Conservation (phyloP, 2,329 filamentous ascomycete genomes). For the Aspergillus sojae region DNA sequence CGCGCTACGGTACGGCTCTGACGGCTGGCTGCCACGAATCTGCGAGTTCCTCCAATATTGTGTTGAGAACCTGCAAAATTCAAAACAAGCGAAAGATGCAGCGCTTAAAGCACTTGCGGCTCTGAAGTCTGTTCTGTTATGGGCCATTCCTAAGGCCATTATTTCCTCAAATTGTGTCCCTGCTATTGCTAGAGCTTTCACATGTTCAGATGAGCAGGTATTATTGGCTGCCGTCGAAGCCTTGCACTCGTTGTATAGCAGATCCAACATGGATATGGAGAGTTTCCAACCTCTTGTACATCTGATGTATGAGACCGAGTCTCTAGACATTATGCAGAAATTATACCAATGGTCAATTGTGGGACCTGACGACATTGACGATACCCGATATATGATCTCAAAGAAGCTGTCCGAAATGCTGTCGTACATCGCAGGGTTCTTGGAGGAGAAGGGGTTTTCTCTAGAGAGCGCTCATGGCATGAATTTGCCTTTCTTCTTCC, state of each 20-base stretch:
- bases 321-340: conserved; percentile 70
- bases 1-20: conserved; percentile 73
- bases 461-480: conserved; percentile 60
- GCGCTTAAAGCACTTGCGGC: conserved; percentile 77
- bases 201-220: conserved; percentile 69
- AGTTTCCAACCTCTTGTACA: conserved; percentile 78
- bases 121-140: conserved; percentile 77
- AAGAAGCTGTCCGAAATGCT: conserved; percentile 96
- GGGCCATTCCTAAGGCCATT: conserved; percentile 84
- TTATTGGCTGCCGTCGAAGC: conserved; percentile 81
- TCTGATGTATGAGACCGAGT: conserved; percentile 74
- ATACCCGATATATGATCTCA: conserved; percentile 86
- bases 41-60: conserved; percentile 74
- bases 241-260: conserved; percentile 78
- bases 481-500: conserved; percentile 74
- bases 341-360: conserved; percentile 80
- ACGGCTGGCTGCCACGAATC: conserved; percentile 85
- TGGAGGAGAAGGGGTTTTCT: conserved; percentile 73
- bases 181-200: conserved; percentile 71
- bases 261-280: conserved; percentile 72
- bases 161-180: conserved; percentile 70
- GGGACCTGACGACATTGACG: conserved; percentile 80
- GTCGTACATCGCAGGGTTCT: conserved; percentile 79
- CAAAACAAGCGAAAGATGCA: conserved; percentile 68
- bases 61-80: conserved; percentile 66